phyloP scores from a whole-genome alignment of 2,329 filamentous ascomycete genomes.

The Fulvia fulva region DNA sequence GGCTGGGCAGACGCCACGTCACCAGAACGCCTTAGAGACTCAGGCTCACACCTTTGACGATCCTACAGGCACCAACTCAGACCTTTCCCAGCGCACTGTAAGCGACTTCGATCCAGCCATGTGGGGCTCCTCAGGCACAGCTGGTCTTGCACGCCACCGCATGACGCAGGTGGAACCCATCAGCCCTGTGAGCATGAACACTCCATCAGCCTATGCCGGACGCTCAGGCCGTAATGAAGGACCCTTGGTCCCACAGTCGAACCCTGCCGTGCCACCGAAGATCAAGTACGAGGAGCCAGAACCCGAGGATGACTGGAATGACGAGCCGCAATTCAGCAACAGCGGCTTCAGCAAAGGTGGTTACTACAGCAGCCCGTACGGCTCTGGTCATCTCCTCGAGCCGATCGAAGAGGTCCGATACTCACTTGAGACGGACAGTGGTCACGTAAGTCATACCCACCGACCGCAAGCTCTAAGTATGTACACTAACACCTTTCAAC shows the following conservation, averaged over 20 bases:
- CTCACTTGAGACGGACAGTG: slow-evolving; percentile 46
- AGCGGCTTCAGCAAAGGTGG: slow-evolving; percentile 32
- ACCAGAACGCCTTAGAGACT: slow-evolving; percentile 68
- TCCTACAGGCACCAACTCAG: slow-evolving; percentile 30
- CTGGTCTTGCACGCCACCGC: slow-evolving; percentile 31
- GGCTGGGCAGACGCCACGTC: slow-evolving; percentile 68
- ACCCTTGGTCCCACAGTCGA: slow-evolving; percentile 51
- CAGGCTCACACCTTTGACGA: slow-evolving; percentile 62
- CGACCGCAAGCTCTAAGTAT: not conserved
- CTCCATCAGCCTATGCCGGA: slow-evolving; percentile 28
- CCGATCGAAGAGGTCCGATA: slow-evolving; percentile 52
- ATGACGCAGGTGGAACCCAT: slow-evolving; percentile 25
- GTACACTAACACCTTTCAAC: not conserved
- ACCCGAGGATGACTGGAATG: slow-evolving; percentile 25
- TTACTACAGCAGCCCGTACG: slow-evolving; percentile 35
- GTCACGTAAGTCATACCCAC: slow-evolving; percentile 23
- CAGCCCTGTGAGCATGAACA: slow-evolving; percentile 28
- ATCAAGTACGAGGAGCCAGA: slow-evolving; percentile 26
- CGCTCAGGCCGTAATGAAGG: slow-evolving; percentile 55
- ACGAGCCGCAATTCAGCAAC: slow-evolving; percentile 33
- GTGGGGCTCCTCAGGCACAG: slow-evolving; percentile 43
- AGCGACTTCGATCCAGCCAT: slow-evolving; percentile 43
- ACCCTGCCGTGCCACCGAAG: slow-evolving; percentile 23
- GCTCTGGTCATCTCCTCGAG: slow-evolving; percentile 40
- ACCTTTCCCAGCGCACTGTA: slow-evolving; percentile 34